phyloP scores from a whole-genome alignment of 2,329 filamentous ascomycete genomes.

The Teratosphaeria viscida region DNA sequence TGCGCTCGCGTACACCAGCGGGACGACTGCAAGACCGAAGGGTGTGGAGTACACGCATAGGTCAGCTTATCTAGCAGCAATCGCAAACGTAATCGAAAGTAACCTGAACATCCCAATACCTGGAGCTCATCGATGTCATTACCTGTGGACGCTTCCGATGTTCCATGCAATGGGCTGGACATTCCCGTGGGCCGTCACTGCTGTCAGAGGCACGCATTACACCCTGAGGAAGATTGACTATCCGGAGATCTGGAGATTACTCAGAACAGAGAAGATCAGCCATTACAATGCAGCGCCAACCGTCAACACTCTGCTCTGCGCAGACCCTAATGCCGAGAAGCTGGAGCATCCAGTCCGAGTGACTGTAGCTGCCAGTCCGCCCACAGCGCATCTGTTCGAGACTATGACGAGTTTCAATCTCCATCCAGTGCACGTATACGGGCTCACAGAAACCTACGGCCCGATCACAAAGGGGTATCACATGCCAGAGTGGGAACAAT shows the following conservation, averaged over 20 bases:
- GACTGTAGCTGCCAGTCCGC: conserved; percentile 85
- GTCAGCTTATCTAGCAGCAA: conserved; percentile 70
- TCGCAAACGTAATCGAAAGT: conserved; percentile 76
- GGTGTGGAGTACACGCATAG: conserved; percentile 88
- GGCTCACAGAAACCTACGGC: conserved; percentile 78
- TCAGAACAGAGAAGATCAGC: conserved; percentile 79
- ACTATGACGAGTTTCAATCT: conserved; percentile 85
- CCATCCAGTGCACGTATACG: conserved; percentile 86
- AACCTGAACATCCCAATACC: conserved; percentile 52
- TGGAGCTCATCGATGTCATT: conserved; percentile 45
- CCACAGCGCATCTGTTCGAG: conserved; percentile 81
- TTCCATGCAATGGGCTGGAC: conserved; percentile 52
- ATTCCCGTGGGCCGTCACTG: conserved; percentile 60
- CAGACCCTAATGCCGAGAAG: conserved; percentile 60
- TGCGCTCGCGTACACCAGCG: conserved; percentile 86
- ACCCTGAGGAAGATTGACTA: conserved; percentile 95
- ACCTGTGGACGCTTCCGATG: conserved; percentile 64
- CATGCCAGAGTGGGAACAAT: conserved; percentile 70
- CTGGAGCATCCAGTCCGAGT: conserved; percentile 64
- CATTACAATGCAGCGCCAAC: conserved; percentile 96
- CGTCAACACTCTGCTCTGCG: conserved; percentile 87
- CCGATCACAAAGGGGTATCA: conserved; percentile 91
- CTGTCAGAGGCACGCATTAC: conserved; percentile 87
- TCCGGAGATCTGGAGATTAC: conserved; percentile 75
- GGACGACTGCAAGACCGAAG: conserved; percentile 84